These are phyloP conservation scores for Skeletonema grethae DNA, from an alignment of 108 stramenopile species.

Conservation along the genomic window DNA sequence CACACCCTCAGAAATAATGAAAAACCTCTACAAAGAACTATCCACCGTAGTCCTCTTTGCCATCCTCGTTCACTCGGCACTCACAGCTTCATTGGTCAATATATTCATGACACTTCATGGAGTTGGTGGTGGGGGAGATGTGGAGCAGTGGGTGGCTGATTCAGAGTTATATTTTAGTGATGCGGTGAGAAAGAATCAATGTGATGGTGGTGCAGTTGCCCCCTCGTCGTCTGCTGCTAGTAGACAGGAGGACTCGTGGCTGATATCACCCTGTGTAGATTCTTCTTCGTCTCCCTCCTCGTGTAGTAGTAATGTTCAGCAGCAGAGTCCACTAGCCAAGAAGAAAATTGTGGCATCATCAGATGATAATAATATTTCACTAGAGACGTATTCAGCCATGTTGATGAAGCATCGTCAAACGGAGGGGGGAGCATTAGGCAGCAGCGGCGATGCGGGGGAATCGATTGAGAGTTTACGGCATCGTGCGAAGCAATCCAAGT, in stretches of 20 bases:
- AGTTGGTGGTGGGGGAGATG: neutral
- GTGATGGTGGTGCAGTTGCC: neutral
- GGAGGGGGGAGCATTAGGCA: neutral
- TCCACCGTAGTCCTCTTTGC: neutral
- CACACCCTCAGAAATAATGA: neutral
- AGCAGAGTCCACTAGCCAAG: neutral
- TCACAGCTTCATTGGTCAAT: neutral
- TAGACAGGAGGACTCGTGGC: too few species aligned
- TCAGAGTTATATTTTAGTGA: neutral
- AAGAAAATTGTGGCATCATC: neutral
- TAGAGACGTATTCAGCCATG: neutral
- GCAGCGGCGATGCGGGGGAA: too few species aligned
- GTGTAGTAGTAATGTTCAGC: neutral
- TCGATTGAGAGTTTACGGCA: too few species aligned
- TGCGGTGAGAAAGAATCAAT: neutral
- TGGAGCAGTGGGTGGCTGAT: neutral
- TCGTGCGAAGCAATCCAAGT: neutral
- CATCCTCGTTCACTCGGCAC: neutral
- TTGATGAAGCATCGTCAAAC: neutral
- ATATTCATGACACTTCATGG: neutral
- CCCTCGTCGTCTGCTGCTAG: too few species aligned
- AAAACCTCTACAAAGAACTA: neutral
- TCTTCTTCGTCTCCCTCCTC: too few species aligned
- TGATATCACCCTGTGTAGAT: too few species aligned
- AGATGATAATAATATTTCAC: neutral